phyloP scores from a whole-genome alignment of 2,329 filamentous ascomycete genomes.

The Arthrobotrys pseudoclavata region DNA sequence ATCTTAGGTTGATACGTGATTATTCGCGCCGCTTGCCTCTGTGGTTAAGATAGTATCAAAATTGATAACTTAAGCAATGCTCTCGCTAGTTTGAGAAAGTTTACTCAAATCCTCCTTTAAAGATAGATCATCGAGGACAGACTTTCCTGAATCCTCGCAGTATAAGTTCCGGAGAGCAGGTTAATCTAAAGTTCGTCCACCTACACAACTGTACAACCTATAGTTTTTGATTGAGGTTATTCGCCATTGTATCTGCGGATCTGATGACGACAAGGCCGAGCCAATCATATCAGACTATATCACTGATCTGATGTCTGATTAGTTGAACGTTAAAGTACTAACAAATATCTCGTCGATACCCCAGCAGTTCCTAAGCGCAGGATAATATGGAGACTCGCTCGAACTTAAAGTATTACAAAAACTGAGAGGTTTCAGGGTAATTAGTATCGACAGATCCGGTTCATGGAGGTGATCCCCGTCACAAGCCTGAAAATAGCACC shows the following conservation, averaged over 20 bases:
- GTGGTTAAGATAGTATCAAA: too few species aligned
- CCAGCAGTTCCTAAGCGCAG: neutral
- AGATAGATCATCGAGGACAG: slow-evolving; percentile 28
- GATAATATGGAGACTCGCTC: neutral
- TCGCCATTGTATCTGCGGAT: neutral
- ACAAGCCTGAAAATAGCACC: neutral
- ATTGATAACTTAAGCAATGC: neutral
- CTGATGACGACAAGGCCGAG: neutral
- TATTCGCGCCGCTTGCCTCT: neutral
- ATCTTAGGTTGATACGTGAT: neutral
- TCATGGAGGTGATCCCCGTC: neutral
- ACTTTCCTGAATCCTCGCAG: slow-evolving; percentile 16
- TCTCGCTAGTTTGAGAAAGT: slow-evolving; percentile 42
- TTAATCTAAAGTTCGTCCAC: neutral
- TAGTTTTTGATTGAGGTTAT: neutral
- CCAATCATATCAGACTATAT: neutral
- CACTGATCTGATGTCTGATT: neutral
- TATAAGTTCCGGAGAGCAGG: neutral
- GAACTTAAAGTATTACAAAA: neutral
- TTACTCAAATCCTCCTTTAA: slow-evolving; percentile 22
- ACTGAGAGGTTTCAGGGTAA: neutral
- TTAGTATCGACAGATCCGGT: neutral
- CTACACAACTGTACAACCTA: neutral
- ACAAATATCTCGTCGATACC: neutral
- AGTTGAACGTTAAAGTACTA: neutral